These are phyloP conservation scores for Zygosaccharomyces pseudobailii DNA, from an alignment of 1,139 yeast genomes.

Conservation along the genomic window DNA sequence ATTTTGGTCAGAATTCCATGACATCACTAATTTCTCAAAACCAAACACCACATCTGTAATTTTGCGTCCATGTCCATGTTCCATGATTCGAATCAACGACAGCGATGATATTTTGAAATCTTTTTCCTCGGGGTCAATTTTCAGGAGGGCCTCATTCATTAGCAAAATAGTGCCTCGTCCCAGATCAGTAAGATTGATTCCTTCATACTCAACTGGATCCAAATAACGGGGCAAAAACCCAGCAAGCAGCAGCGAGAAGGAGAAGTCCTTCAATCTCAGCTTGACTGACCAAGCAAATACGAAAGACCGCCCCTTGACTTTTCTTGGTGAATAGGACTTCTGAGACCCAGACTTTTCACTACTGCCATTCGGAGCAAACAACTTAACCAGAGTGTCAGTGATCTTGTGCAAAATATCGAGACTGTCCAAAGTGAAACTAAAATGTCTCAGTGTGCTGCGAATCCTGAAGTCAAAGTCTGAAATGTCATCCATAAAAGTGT, in stretches of 20 bases:
- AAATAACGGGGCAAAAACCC: slow-evolving; percentile 20
- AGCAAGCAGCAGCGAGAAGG: slow-evolving; percentile 22
- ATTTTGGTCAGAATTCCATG: neutral
- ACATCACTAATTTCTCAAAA: slow-evolving; percentile 13
- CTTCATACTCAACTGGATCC: slow-evolving; percentile 21
- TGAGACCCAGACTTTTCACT: neutral
- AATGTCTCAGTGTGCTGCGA: slow-evolving; percentile 27
- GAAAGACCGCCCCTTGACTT: neutral
- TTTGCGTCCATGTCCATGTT: slow-evolving; percentile 9
- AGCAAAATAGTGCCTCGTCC: slow-evolving; percentile 24
- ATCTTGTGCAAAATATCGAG: slow-evolving; percentile 21
- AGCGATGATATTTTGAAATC: slow-evolving; percentile 16
- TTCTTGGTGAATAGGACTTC: neutral
- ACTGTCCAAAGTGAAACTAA: slow-evolving; percentile 22
- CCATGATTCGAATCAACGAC: slow-evolving; percentile 22
- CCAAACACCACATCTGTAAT: slow-evolving; percentile 17
- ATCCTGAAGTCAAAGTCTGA: slow-evolving; percentile 13
- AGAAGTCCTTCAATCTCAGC: slow-evolving; percentile 26
- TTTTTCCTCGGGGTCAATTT: slow-evolving; percentile 9
- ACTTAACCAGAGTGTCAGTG: slow-evolving; percentile 8
- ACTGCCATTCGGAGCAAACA: slow-evolving; percentile 1
- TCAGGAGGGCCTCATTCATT: slow-evolving; percentile 20
- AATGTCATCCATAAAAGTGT: slow-evolving; percentile 22
- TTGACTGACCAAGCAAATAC: slow-evolving; percentile 19
- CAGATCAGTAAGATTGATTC: slow-evolving; percentile 21